Evolutionary conservation across 768 basidiomycete species (phyloP), one percentile per base, ranked within the genome.

Genomic region (Agaricus subrufescens): DNA sequence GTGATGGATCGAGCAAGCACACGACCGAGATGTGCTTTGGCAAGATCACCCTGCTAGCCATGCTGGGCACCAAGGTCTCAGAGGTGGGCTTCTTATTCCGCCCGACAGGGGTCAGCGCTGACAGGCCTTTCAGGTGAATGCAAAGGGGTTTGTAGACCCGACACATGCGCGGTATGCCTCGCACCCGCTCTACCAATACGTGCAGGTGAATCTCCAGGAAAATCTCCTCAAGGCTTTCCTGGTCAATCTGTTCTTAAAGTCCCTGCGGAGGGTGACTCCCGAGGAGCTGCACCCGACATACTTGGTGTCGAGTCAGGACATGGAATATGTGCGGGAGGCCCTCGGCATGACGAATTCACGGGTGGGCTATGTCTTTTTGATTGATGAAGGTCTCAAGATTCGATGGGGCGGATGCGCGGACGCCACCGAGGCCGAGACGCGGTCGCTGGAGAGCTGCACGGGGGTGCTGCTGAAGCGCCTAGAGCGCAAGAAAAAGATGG

Each of bases 331-430:
- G 14, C 86, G 91, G 31, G 88, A 92, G 39, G 84, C 90, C 4
- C 72, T 98, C 45, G 92, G 93, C 0, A 87, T 96, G 78, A 82
- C 83, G 30, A 98, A 98, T 72, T 88, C 85, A 67, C 86, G 89
- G 64, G 81, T 98, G 30, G 96, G 95, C 19, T 97, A 96, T 65
- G 86, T 95, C 12, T 98, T 89, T 65, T 76, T 98, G 11, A 83
- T 98, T 27, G 96, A 98, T 66, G 82, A 86, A 68, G 83, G 91
- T 57, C 67, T 85, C 58, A 90, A 85, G 68, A 81, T 98, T 46
- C 81, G 96, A 19, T 98, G 96, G 96, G 95, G 89, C 1, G 96
- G 84, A 9, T 90, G 93, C 61, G 93, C 88, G 6, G 89, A 91
- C 62, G 91, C 94, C 0, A 87, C 81, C 57, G 65, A 69, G 3